phyloP scores from a whole-genome alignment of 2,329 filamentous ascomycete species.

The Tricladium varicosporioides region DNA sequence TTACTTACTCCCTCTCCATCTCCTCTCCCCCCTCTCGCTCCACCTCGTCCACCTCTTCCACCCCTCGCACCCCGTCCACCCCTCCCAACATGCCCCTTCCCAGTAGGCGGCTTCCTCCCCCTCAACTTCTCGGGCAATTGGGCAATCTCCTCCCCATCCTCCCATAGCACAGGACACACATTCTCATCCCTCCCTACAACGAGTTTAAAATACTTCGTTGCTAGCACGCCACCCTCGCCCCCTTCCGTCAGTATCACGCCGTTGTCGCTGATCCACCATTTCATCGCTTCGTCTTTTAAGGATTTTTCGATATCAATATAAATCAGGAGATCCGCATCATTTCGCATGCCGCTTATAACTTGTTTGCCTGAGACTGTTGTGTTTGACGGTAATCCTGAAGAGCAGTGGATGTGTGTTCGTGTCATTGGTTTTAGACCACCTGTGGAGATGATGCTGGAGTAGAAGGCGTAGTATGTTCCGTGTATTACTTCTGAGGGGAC shows the following conservation, averaged over 20 bases:
- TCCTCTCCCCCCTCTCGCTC: too few species aligned
- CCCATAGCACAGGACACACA: conserved; percentile 63
- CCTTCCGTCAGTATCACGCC: conserved; percentile 69
- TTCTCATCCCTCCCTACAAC: conserved; percentile 62
- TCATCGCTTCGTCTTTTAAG: conserved; percentile 57
- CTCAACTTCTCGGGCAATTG: conserved; percentile 64
- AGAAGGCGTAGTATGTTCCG: conserved; percentile 83
- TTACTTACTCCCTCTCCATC: too few species aligned
- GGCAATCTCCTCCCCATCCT: conserved; percentile 62
- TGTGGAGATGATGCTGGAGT: conserved; percentile 68
- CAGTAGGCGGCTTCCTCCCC: conserved; percentile 47
- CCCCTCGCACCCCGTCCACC: conserved; percentile 3
- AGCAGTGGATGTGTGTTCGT: conserved; percentile 88
- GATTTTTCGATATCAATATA: conserved; percentile 71
- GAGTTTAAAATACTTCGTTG: conserved; percentile 52
- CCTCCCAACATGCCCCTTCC: conserved; percentile 35
- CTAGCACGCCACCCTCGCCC: conserved; percentile 38
- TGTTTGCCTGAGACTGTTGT: conserved; percentile 8
- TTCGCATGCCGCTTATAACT: conserved; percentile 79
- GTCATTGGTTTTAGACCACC: conserved; percentile 81
- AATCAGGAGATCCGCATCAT: conserved; percentile 72
- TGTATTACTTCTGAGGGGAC: too few species aligned
- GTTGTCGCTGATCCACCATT: conserved; percentile 80
- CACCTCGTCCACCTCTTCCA: background rate
- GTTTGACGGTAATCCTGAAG: conserved; percentile 61